Base-by-base conservation (phyloP, 2,329 filamentous ascomycete species). In the Fusarium denticulatum region DNA sequence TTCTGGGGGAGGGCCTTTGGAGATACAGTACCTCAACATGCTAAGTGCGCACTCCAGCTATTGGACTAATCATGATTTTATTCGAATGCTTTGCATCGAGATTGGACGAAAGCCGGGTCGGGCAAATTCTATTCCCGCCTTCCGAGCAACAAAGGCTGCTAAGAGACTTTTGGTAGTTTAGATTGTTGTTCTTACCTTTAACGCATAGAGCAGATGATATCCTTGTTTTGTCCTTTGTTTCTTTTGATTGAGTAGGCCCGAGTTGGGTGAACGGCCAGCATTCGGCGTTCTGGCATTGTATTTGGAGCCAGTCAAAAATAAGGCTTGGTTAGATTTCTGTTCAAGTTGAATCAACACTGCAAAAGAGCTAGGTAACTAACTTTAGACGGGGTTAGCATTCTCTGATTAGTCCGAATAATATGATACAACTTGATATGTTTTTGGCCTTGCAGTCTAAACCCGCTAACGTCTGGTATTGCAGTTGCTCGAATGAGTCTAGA, bases 11-110 rank as follows among this genome's bases (percentile, higher is more conserved):
- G 96, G 96, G 0, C 92, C 95, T 8, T 85, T 99, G 40, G 96
- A 97, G 82, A 95, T 98, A 30, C 95, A 98, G 82, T 99, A 99
- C 80, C 83, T 98, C 40, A 98, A 97, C 75, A 99, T 99, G 96
- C 84, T 99, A 61, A 94, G 94, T 64, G 96, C 96, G 14, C 96
- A 99, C 82, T 95, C 94, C 63, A 96, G 93, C 80, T 99, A 99
- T 82, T 99, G 96, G 96, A 88, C 90, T 5, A 91, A 93, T 77
- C 89, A 86, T 34, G 96, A 98, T 80, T 95, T 99, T 80, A 91
- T 97, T n/a, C 86, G 95, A 49, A 92, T 98, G 86, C 83, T 98
- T 56, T 97, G 97, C 47, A 86, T 96, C 37, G 96, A 99, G 83
- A 91, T 97, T 75, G 95, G 95, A 7, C 86, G 96, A 71, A 87